Evolutionary conservation across 331 rosid species (phyloP).

Genomic region (Saraca asoca): DNA sequence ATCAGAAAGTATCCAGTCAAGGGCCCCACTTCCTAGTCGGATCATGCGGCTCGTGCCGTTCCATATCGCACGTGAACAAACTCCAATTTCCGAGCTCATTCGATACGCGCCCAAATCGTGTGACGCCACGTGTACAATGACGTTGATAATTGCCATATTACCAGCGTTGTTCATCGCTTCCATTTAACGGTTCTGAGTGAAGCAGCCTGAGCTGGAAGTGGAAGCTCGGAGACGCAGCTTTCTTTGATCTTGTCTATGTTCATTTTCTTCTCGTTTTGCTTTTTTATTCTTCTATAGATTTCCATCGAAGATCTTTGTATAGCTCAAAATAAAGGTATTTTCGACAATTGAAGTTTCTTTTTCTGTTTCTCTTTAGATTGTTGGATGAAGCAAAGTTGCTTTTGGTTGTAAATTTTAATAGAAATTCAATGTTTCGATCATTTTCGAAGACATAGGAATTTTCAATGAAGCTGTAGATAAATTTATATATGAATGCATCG

Average conservation of each 20-base stretch:
- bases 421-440: not conserved
- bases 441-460: not conserved
- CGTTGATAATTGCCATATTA: slow-evolving; percentile 38
- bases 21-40: slow-evolving; percentile 33
- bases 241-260: not conserved
- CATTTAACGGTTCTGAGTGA: not conserved
- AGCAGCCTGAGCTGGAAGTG: slow-evolving; percentile 29
- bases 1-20: slow-evolving; percentile 31
- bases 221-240: slow-evolving; percentile 13
- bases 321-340: slow-evolving; percentile 7
- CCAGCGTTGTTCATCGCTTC: not conserved
- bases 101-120: slow-evolving; percentile 3
- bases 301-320: not conserved
- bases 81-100: not conserved
- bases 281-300: slow-evolving; percentile 23
- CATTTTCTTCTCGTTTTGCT: not conserved
- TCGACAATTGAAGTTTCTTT: slow-evolving; percentile 21
- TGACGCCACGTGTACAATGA: slow-evolving; percentile 22
- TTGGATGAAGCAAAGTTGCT: not conserved
- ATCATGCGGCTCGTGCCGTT: not conserved
- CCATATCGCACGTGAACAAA: slow-evolving; percentile 49
- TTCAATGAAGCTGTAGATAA: not conserved
- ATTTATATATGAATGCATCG: not conserved
- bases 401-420: not conserved
- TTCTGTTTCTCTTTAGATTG: not conserved